Evolutionary conservation across 176 grass and related monocot species (phyloP), one percentile per base, ranked within the genome.

Genomic region (Triticum timopheevii): DNA sequence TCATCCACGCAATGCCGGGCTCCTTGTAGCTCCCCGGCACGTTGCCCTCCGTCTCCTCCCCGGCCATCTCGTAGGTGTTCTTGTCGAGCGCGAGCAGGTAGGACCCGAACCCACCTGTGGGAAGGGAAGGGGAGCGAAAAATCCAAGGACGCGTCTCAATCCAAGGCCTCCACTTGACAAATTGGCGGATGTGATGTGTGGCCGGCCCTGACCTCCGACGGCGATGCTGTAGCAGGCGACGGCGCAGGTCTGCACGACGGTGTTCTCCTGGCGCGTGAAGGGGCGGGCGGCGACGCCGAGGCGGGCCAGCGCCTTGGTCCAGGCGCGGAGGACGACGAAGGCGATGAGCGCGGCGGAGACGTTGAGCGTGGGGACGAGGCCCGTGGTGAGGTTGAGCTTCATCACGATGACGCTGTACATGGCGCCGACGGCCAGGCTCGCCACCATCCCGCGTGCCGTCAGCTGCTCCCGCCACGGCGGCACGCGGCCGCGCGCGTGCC

Each of bases 221-320:
- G 97, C 83, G 75, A 98, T 91, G 82, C 97, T 94, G 81, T 98
- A 98, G 84, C 97, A 98, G 10, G 97, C 97, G 77, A 98, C 94
- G 71, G 89, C 93, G 76, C 97, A 98, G 82, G 97, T 98, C 82
- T 98, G 97, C 38, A 96, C 94, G 76, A 98, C 94, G 8, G 93
- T 98, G 86, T 96, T 96, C 92, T 98, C 97, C 87, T 98, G 97
- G 69, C 91, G 90, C 3, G 97, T 96, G 86, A 98, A 98, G 13
- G 97, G 93, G 13, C 79, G 78, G 33, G 87, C 2, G 17, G 79
- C 76, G 39, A 92, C 5, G 61, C 96, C 96, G 13, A 91, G 65
- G 76, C 87, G 90, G 56, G 62, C 36, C 63, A 94, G 90, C 70
- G 85, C 69, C 88, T 88, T 90, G 65, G 88, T 96, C 97, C 97